These are phyloP conservation scores for Pythium aquatile DNA, from an alignment of 352 stramenopile genomes.

Conservation along the genomic window DNA sequence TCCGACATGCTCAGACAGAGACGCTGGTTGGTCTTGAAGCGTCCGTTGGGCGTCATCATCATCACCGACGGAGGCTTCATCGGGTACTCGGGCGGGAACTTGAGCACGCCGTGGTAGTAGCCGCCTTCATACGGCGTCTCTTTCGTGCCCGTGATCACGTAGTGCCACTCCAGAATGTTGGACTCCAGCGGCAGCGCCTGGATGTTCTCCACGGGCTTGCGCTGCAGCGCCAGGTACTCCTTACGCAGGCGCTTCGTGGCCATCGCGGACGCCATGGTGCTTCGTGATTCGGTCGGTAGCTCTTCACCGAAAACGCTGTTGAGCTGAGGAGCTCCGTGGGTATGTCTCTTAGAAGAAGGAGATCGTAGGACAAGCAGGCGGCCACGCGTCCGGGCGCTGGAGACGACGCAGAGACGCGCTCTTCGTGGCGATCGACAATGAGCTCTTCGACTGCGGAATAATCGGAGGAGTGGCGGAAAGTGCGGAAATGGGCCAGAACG, in stretches of 20 bases:
- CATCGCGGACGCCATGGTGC: conserved; percentile 72
- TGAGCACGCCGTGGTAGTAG: conserved; percentile 90
- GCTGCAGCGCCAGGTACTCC: conserved; percentile 89
- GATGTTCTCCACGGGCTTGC: conserved; percentile 91
- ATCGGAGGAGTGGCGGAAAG: neutral
- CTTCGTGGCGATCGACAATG: neutral
- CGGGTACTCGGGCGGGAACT: conserved; percentile 94
- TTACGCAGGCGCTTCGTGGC: conserved; percentile 91
- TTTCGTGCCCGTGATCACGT: conserved; percentile 86
- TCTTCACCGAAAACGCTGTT: neutral
- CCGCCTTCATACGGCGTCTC: conserved; percentile 85
- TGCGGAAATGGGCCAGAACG: neutral
- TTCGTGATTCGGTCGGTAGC: neutral
- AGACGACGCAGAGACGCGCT: neutral
- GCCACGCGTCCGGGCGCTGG: neutral
- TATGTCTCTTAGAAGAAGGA: neutral
- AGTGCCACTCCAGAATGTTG: conserved; percentile 97
- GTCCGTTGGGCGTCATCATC: conserved; percentile 93
- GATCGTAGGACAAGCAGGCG: neutral
- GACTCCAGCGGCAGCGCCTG: conserved; percentile 85
- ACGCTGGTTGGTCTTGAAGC: conserved; percentile 93
- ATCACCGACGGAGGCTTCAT: conserved; percentile 95
- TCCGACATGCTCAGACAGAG: conserved; percentile 96
- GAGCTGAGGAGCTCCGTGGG: neutral
- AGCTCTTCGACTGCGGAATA: neutral